Conservation (phyloP, 75 land plant genomes). For the Sequoia sempervirens region DNA sequence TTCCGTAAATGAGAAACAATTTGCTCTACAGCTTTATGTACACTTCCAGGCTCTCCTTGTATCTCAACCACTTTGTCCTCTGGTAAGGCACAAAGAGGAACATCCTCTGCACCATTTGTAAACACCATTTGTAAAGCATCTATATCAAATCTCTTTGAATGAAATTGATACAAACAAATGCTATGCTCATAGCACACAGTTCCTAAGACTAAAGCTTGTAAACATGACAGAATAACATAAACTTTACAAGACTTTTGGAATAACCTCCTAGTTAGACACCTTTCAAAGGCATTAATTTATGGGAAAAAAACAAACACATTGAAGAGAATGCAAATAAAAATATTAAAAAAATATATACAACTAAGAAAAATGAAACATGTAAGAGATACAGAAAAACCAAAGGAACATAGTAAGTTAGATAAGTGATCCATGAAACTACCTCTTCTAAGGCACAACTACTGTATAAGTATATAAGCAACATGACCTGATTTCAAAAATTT, state of each 20-base stretch:
- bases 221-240: neutral
- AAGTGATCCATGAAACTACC: neutral
- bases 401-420: neutral
- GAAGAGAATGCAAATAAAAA: neutral
- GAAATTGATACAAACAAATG: neutral
- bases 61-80: constrained; percentile 35
- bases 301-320: neutral
- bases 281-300: neutral
- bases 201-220: neutral
- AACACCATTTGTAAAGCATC: neutral
- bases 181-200: neutral
- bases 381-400: neutral
- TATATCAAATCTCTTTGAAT: neutral
- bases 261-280: neutral
- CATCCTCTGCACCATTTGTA: constrained; percentile 24
- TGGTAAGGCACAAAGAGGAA: constrained; percentile 28
- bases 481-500: neutral
- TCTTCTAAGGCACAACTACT: neutral
- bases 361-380: neutral
- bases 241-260: neutral
- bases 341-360: neutral
- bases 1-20: constrained; percentile 25
- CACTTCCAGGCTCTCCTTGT: constrained; percentile 26
- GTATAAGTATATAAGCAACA: neutral
- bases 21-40: constrained; percentile 31